A percentile compares a stretch with the other conserved stretches of the same genome.
phyloP scores from a whole-genome alignment of 164 flowering plant species.

The Vitis labrusca region DNA sequence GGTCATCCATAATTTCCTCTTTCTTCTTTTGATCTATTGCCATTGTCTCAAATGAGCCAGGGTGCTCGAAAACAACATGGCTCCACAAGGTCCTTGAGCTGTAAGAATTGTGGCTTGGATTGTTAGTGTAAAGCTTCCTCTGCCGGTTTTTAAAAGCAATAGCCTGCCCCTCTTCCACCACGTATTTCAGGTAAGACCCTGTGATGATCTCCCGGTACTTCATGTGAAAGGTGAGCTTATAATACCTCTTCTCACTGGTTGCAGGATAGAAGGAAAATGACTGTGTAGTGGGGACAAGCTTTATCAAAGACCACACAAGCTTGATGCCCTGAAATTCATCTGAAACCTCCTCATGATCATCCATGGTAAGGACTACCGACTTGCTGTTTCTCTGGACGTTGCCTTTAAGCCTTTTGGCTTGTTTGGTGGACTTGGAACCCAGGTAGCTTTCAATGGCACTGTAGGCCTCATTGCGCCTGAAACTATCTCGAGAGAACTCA shows the following conservation, averaged over 20 bases:
- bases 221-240: neutral
- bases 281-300: neutral
- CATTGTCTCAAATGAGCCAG: neutral
- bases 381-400: neutral
- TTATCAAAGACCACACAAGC: neutral
- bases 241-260: neutral
- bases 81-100: neutral
- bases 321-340: neutral
- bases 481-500: neutral
- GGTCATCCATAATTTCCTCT: neutral
- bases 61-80: neutral
- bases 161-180: neutral
- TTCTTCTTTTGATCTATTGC: neutral
- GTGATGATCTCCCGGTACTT: neutral
- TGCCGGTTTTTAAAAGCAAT: neutral
- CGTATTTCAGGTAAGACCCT: neutral
- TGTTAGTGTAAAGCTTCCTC: constrained; percentile 11
- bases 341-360: neutral
- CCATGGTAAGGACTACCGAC: neutral
- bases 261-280: neutral
- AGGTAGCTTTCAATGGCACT: neutral
- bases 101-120: neutral
- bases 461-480: neutral
- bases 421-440: constrained; percentile 1
- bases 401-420: neutral